Evolutionary conservation across 108 stramenopile genomes (phyloP).

Genomic region (Skeletonema tropicum): DNA sequence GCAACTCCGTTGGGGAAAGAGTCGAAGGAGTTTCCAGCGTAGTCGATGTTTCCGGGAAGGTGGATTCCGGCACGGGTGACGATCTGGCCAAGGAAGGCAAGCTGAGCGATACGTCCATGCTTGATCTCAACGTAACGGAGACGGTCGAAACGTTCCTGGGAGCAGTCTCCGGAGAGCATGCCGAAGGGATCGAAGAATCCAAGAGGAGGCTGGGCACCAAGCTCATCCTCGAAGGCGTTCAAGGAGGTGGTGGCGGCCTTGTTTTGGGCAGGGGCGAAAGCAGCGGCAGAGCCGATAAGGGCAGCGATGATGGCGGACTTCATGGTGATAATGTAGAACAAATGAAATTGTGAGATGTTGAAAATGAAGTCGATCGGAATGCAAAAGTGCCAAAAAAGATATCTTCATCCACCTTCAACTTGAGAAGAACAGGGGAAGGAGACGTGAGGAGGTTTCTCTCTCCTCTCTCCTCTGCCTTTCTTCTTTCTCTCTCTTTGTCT

Average conservation of each 20-base stretch:
- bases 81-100: too few relatives aligned
- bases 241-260: slow-evolving; percentile 11
- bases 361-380: neutral
- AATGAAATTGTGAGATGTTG: neutral
- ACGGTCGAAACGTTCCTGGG: slow-evolving; percentile 8
- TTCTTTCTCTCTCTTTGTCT: too few relatives aligned
- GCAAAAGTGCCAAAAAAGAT: neutral
- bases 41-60: too few relatives aligned
- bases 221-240: slow-evolving; percentile 70
- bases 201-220: slow-evolving; percentile 88
- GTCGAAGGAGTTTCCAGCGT: too few relatives aligned
- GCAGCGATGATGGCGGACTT: slow-evolving; percentile 63
- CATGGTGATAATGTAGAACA: slow-evolving; percentile 46
- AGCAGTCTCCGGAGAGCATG: slow-evolving; percentile 4
- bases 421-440: neutral
- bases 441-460: neutral
- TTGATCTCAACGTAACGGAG: slow-evolving; percentile 88
- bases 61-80: too few relatives aligned
- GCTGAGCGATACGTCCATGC: slow-evolving; percentile 90
- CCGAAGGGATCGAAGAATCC: slow-evolving; percentile 85
- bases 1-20: too few relatives aligned
- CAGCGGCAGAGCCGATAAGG: slow-evolving; percentile 72
- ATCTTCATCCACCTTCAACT: neutral
- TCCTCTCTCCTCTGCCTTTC: too few relatives aligned
- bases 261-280: slow-evolving; percentile 70